phyloP scores from a whole-genome alignment of 2,329 filamentous ascomycete genomes.

The Aspergillus vadensis region DNA sequence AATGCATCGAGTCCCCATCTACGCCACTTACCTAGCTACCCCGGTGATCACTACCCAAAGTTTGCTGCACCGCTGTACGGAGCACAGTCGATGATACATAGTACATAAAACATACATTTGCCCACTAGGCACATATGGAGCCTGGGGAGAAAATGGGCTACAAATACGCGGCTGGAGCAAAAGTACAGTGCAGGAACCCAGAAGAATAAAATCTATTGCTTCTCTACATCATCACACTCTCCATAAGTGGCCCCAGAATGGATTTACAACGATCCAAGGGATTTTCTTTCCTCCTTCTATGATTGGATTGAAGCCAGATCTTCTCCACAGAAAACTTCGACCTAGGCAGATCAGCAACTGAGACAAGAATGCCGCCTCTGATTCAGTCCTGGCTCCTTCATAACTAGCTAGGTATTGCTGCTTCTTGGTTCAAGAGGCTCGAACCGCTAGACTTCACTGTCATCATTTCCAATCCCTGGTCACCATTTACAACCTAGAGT shows the following conservation, averaged over 20 bases:
- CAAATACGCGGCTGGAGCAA: slow-evolving; percentile 3
- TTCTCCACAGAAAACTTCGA: slow-evolving; percentile 6
- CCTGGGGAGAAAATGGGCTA: neutral
- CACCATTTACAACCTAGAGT: neutral
- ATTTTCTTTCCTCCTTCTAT: slow-evolving; percentile 4
- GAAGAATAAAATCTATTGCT: neutral
- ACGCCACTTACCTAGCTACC: slow-evolving; percentile 2
- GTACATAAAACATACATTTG: slow-evolving; percentile 2
- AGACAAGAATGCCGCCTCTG: neutral
- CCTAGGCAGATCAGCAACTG: slow-evolving; percentile 3
- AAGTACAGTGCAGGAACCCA: slow-evolving; percentile 14
- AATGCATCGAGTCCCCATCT: neutral
- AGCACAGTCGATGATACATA: neutral
- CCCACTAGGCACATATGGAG: neutral
- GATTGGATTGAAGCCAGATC: slow-evolving; percentile 7
- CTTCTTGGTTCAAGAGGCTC: neutral
- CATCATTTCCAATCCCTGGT: neutral
- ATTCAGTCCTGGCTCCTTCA: neutral
- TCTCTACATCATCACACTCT: neutral
- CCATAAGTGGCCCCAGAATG: neutral
- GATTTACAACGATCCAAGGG: slow-evolving; percentile 6
- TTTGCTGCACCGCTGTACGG: neutral
- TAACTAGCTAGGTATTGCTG: neutral
- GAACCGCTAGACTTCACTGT: neutral
- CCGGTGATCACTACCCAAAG: slow-evolving; percentile 2